phyloP scores from a whole-genome alignment of 345 rosid genomes.

The Populus tremula region DNA sequence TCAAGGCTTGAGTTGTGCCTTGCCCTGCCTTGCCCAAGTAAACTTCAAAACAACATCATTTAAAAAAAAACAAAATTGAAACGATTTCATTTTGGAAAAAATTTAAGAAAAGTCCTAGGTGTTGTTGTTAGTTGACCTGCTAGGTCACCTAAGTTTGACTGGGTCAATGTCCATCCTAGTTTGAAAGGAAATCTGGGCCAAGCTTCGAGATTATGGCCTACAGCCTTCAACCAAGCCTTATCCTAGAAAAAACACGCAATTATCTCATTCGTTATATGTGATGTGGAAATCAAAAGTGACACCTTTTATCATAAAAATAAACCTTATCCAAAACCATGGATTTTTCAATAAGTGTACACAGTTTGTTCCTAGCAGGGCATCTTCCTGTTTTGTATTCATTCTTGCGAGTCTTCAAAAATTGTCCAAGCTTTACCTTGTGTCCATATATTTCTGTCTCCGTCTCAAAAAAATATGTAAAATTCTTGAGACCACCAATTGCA shows the following conservation, averaged over 20 bases:
- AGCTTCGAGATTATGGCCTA: neutral
- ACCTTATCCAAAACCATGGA: neutral
- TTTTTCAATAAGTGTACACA: neutral
- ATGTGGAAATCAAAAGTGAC: neutral
- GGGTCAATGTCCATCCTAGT: too few species aligned
- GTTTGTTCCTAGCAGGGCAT: neutral
- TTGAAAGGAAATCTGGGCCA: too few species aligned
- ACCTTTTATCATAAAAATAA: neutral
- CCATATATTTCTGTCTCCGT: neutral
- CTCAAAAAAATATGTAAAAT: neutral
- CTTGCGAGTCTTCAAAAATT: neutral
- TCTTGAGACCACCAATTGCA: constrained; percentile 10
- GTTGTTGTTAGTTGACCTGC: too few species aligned
- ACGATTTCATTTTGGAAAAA: too few species aligned
- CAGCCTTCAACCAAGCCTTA: neutral
- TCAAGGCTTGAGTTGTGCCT: too few species aligned
- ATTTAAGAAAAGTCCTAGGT: too few species aligned
- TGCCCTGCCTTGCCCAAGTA: too few species aligned
- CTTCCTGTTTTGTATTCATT: neutral
- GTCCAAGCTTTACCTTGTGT: constrained; percentile 6
- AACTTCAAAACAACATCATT: too few species aligned
- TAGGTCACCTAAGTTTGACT: too few species aligned
- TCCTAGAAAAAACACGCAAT: neutral
- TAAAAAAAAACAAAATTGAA: too few species aligned
- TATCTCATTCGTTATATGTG: neutral